A percentile compares a stretch with the other conserved stretches of the same genome.
Conservation (phyloP, 768 basidiomycete species). For the Mycena polygramma region DNA sequence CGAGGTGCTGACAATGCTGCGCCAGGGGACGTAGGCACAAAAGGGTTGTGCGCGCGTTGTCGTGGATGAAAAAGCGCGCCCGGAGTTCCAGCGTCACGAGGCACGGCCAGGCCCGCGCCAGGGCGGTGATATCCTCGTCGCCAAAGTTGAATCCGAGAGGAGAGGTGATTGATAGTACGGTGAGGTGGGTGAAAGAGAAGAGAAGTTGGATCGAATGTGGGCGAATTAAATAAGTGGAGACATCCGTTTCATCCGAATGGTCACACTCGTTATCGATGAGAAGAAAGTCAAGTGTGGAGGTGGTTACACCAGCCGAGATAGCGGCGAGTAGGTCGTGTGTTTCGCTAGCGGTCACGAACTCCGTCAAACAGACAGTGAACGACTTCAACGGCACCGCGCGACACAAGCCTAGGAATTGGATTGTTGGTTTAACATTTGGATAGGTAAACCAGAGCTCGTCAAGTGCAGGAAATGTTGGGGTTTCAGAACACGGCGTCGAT, state of each 20-base stretch:
- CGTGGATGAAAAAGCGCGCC: not conserved
- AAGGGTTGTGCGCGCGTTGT: not conserved
- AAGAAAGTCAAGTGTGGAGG: not conserved
- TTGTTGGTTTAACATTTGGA: not conserved
- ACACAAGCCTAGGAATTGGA: not conserved
- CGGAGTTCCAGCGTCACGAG: not conserved
- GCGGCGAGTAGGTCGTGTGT: not conserved
- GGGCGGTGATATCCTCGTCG: not conserved
- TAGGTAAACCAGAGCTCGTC: not conserved
- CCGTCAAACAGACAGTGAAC: not conserved
- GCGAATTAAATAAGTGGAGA: not conserved
- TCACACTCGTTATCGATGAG: not conserved
- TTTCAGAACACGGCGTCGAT: not conserved
- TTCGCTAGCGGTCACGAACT: not conserved
- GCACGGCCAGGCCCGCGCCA: not conserved
- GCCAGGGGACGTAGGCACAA: not conserved
- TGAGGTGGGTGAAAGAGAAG: not conserved
- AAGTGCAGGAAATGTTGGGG: not conserved
- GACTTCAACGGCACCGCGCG: not conserved
- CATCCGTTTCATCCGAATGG: not conserved
- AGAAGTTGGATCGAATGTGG: not conserved
- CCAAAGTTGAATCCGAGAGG: not conserved
- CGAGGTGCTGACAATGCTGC: not conserved
- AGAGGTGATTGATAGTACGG: not conserved
- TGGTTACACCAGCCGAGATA: not conserved